Percentiles rank a stretch among this genome's conserved stretches.
Conservation (phyloP, 495 filamentous ascomycete species). For the Aspergillus steynii region DNA sequence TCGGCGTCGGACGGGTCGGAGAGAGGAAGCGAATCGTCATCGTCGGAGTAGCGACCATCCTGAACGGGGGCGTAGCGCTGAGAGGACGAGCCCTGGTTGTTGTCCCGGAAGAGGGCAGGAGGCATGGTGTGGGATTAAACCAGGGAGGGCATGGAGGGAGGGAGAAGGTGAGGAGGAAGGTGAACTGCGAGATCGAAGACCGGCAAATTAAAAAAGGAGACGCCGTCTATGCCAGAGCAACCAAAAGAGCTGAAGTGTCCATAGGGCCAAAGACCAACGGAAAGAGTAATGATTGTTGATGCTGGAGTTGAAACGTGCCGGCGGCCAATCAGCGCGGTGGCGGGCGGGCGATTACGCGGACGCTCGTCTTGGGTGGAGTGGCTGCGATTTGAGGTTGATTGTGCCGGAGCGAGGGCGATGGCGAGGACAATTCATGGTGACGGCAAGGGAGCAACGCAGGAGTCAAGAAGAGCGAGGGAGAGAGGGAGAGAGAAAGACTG, state of each 20-base stretch:
- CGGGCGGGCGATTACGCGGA: slow-evolving; percentile 14
- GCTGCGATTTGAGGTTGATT: neutral
- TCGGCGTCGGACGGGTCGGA: slow-evolving; percentile 14
- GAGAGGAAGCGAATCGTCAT: slow-evolving; percentile 15
- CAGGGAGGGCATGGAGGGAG: neutral
- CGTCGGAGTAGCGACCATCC: slow-evolving; percentile 7
- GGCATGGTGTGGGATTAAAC: slow-evolving; percentile 8
- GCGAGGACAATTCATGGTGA: neutral
- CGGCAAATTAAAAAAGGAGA: neutral
- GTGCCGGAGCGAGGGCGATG: too few species aligned
- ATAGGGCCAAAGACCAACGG: neutral
- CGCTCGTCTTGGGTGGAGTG: neutral
- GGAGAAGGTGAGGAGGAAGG: neutral
- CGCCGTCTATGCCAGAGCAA: neutral
- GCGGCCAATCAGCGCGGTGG: slow-evolving; percentile 8
- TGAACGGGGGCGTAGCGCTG: slow-evolving; percentile 23
- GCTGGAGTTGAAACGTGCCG: neutral
- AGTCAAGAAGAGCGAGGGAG: neutral
- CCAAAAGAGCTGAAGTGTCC: slow-evolving; percentile 3
- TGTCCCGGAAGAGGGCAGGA: slow-evolving; percentile 8
- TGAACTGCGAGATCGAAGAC: neutral
- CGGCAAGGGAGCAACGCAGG: too few species aligned
- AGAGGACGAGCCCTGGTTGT: slow-evolving; percentile 2
- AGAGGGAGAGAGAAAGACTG: neutral
- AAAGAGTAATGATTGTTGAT: slow-evolving; percentile 8